A percentile compares a stretch with the other conserved stretches of the same genome.
phyloP scores from a whole-genome alignment of 129 eudicot genomes.

The Dittrichia graveolens region DNA sequence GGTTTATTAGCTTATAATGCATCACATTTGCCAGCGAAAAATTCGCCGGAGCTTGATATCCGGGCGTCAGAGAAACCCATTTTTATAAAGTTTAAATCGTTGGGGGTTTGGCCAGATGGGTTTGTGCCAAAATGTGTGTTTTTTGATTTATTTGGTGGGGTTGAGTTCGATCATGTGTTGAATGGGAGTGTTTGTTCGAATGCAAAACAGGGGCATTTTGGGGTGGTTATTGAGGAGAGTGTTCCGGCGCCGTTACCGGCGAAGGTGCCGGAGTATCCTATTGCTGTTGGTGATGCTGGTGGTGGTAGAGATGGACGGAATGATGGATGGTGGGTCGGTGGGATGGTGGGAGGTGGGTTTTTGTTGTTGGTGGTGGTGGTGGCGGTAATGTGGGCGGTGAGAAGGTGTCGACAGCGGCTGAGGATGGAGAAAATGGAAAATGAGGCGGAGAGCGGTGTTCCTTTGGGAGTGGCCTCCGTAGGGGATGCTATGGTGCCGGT shows the following conservation, averaged over 20 bases:
- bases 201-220: constrained; percentile 65
- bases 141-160: constrained; percentile 61
- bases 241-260: constrained; percentile 47
- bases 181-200: constrained; percentile 51
- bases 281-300: constrained; percentile 27
- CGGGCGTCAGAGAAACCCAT: constrained; percentile 53
- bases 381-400: constrained; percentile 34
- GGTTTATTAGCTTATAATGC: constrained; percentile 79
- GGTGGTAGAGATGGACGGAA: constrained; percentile 2
- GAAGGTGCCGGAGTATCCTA: constrained; percentile 23
- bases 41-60: constrained; percentile 48
- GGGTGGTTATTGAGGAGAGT: constrained; percentile 52
- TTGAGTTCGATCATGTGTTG: constrained; percentile 56
- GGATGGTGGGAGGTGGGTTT: constrained; percentile 52
- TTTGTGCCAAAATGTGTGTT: constrained; percentile 50
- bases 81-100: constrained; percentile 38
- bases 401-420: constrained; percentile 39
- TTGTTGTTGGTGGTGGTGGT: constrained; percentile 38
- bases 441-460: constrained; percentile 54
- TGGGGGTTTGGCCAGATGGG: constrained; percentile 28
- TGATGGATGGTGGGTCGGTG: constrained; percentile 42
- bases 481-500: constrained; percentile 61
- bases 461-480: constrained; percentile 43
- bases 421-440: constrained; percentile 55
- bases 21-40: constrained; percentile 39